A percentile compares a stretch with the other conserved stretches of the same genome.
Conservation (phyloP, 2,329 filamentous ascomycete genomes). For the Calycina marina region DNA sequence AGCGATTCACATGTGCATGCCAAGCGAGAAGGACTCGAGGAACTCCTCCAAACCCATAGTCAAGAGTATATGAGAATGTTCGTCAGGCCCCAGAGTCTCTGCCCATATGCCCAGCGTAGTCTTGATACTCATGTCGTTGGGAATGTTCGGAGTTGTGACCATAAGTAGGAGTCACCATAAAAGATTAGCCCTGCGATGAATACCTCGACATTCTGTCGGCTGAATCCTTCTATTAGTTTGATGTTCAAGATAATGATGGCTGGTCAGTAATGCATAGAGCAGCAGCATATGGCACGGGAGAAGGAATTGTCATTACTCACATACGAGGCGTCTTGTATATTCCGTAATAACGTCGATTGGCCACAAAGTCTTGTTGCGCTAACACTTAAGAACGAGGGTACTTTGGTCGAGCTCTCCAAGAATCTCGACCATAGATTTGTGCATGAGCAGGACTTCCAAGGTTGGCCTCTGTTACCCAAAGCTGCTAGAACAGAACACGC, state of each 20-base stretch:
- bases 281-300: background rate
- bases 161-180: too few species aligned
- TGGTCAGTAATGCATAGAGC: slow-evolving; percentile 4
- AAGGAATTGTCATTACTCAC: background rate
- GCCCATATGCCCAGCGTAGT: too few species aligned
- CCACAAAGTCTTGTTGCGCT: slow-evolving; percentile 1
- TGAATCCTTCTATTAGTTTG: slow-evolving; percentile 2
- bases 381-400: slow-evolving; percentile 1
- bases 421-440: background rate
- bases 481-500: background rate
- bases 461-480: slow-evolving; percentile 3
- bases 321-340: background rate
- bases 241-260: slow-evolving; percentile 2
- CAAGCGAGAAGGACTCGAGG: too few species aligned
- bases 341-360: slow-evolving; percentile 1
- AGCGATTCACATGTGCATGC: too few species aligned
- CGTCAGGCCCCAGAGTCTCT: too few species aligned
- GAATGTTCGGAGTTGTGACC: too few species aligned
- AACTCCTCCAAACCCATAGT: too few species aligned
- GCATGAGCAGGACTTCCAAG: background rate
- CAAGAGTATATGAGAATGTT: too few species aligned
- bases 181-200: background rate
- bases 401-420: slow-evolving; percentile 2
- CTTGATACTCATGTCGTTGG: too few species aligned
- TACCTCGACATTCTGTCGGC: slow-evolving; percentile 3